A percentile compares a stretch with the other conserved stretches of the same genome.
phyloP scores from a whole-genome alignment of 805 yeast species.

The Jamesozyma spencerorum region DNA sequence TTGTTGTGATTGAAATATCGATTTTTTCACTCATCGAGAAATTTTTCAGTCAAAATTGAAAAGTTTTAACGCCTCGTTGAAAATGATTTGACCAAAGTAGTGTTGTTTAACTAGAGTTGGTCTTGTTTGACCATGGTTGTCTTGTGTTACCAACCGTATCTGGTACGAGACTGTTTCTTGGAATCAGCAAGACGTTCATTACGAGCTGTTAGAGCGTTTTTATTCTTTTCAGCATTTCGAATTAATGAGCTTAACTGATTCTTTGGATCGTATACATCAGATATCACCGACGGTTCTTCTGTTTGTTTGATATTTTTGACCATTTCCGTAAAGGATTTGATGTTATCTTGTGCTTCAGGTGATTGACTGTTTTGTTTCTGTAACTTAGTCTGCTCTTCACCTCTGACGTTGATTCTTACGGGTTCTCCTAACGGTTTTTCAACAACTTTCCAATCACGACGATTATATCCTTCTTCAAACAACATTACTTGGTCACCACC shows the following conservation, averaged over 20 bases:
- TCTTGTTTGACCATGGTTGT: no score
- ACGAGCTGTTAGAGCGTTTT: constrained; percentile 11
- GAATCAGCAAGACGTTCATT: constrained; percentile 12
- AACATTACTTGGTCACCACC: no score
- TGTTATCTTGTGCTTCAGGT: no score
- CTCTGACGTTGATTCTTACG: background rate
- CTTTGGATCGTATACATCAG: constrained; percentile 11
- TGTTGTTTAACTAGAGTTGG: no score
- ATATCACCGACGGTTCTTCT: constrained; percentile 7
- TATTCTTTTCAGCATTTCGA: constrained; percentile 14
- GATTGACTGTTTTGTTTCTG: no score
- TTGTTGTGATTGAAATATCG: no score
- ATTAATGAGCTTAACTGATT: constrained; percentile 17
- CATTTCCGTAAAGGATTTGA: background rate
- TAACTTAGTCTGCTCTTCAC: background rate
- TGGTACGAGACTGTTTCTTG: constrained; percentile 11
- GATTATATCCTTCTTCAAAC: constrained; percentile 8
- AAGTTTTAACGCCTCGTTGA: background rate
- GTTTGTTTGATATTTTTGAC: background rate
- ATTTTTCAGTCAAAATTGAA: background rate
- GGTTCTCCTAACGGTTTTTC: background rate
- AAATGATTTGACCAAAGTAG: no score
- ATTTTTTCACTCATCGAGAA: background rate
- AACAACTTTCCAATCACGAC: background rate
- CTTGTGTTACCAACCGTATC: constrained; percentile 21